Evolutionary conservation across 2,329 filamentous ascomycete species (phyloP).

Genomic region (Rachicladosporium sp.): DNA sequence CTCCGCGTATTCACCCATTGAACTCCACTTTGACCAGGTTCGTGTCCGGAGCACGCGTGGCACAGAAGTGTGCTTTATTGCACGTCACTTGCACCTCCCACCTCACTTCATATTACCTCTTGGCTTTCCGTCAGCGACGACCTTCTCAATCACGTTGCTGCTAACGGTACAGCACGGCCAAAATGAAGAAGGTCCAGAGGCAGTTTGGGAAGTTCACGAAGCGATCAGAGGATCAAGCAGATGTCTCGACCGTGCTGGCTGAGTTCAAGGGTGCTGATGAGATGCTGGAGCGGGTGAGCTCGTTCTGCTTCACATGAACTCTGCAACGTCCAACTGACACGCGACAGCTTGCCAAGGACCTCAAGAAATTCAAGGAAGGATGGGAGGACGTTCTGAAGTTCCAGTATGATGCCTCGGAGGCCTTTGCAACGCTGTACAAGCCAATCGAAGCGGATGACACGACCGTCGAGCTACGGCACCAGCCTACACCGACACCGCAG

Average conservation of each 20-base stretch:
- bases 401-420: conserved; percentile 53
- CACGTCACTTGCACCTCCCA: too few species aligned
- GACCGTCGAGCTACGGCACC: conserved; percentile 36
- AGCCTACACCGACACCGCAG: conserved; percentile 49
- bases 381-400: conserved; percentile 62
- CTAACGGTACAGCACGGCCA: conserved; percentile 5
- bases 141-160: too few species aligned
- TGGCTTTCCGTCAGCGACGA: too few species aligned
- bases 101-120: too few species aligned
- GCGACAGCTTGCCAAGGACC: conserved; percentile 58
- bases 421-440: conserved; percentile 63
- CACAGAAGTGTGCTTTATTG: too few species aligned
- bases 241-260: conserved; percentile 60
- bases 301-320: conserved; percentile 1
- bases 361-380: conserved; percentile 63
- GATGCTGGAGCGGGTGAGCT: conserved; percentile 54
- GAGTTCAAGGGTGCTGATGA: conserved; percentile 73
- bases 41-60: too few species aligned
- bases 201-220: conserved; percentile 62
- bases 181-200: conserved; percentile 45
- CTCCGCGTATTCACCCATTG: too few species aligned
- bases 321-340: not conserved
- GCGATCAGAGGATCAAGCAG: conserved; percentile 61
- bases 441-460: conserved; percentile 56
- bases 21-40: too few species aligned